Evolutionary conservation across 1,139 yeast genomes (phyloP), one percentile per base, ranked within the genome.

Genomic region (Zhuliangozyma parablackwelliae): DNA sequence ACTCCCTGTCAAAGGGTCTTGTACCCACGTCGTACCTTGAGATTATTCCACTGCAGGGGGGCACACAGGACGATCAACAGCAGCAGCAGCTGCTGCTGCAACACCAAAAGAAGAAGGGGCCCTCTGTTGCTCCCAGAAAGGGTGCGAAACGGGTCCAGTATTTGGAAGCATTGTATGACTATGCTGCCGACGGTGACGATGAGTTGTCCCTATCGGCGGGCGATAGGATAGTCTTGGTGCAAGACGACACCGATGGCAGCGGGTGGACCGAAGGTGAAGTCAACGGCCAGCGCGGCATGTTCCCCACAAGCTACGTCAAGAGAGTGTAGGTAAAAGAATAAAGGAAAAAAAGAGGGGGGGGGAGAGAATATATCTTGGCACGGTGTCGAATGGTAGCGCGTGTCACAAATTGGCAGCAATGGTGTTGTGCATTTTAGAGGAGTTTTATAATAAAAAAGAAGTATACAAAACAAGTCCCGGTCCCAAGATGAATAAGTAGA

Each of bases 251-350:
- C 44, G 83, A 82, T 41, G 96, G 95, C 6, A 82, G 83, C 45
- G 99, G 99, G 1, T 92, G 99, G 99, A 89, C 97, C 1, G 87
- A 82, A 49, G 98, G 97, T 8, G 95, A 86, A 53, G 48, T 84
- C 12, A 72, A 82, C 49, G 96, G 96, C 1, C 50, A 48, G 26
- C 69, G 67, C 31, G 97, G 97, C 1, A 59, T 87, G 46, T 85
- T 90, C 60, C 97, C 97, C 6, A 82, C 94, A 0, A 71, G 85
- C 44, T 90, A 89, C 56, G 85, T 73, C 7, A 64, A 57, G 44
- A 64, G 58, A 40, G 43, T 69, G 25, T 63, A 59, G 34, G 31
- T 25, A 6, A 6, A 7, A 9, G 24, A 23, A 23, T 23, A 23
- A 7, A 7, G 7, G 24, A 9, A 6, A 23, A 6, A 7, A 23